phyloP scores from a whole-genome alignment of 352 stramenopile genomes.

The Aphanomyces stellatus region DNA sequence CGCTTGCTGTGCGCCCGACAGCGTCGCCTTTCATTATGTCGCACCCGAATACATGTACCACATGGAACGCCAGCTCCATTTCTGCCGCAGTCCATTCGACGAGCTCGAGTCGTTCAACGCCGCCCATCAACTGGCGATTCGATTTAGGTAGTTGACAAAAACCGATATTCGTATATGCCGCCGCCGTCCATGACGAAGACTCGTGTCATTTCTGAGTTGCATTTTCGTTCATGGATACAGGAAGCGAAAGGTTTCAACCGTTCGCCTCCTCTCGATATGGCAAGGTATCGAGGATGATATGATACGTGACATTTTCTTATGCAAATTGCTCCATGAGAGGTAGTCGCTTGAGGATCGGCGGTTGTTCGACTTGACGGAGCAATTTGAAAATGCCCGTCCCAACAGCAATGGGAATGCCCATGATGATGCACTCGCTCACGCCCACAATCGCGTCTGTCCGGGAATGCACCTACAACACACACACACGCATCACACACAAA shows the following conservation, averaged over 20 bases:
- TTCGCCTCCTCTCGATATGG: no score
- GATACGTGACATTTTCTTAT: no score
- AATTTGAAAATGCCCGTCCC: constrained; percentile 98
- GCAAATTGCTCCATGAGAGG: constrained; percentile 19
- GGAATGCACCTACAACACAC: constrained; percentile 77
- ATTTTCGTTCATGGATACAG: no score
- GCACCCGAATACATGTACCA: constrained; percentile 65
- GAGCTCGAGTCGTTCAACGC: not conserved
- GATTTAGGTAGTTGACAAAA: no score
- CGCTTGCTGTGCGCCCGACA: constrained; percentile 50
- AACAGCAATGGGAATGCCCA: constrained; percentile 98
- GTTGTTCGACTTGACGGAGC: constrained; percentile 76
- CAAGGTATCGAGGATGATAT: no score
- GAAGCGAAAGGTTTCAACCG: no score
- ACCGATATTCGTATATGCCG: no score
- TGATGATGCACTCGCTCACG: constrained; percentile 99
- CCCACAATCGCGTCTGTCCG: constrained; percentile 97
- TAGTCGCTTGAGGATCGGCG: constrained; percentile 43
- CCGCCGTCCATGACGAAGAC: no score
- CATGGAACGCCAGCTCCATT: constrained; percentile 58
- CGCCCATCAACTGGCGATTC: not conserved
- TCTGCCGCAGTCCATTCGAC: constrained; percentile 31
- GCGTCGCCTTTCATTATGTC: constrained; percentile 73
- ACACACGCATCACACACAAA: not conserved
- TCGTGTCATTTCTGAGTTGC: no score